Evolutionary conservation across 163 green algal species (phyloP).

Genomic region (Scenedesmus sp.): DNA sequence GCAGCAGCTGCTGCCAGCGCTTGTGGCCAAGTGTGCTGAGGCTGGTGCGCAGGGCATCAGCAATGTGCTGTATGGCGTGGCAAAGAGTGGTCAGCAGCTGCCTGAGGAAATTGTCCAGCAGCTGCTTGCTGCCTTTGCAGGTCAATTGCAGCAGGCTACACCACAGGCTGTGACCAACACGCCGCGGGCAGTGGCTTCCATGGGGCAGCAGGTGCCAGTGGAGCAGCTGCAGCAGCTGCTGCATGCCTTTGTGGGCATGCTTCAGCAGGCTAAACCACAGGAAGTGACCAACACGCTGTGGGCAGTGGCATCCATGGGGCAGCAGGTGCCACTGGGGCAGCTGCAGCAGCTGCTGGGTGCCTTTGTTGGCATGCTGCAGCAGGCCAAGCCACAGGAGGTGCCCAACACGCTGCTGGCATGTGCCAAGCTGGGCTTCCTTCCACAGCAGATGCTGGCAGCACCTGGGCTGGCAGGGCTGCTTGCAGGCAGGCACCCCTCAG

Average conservation of each 20-base stretch:
- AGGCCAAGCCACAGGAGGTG: neutral
- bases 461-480: neutral
- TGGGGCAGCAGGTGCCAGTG: no score
- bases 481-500: neutral
- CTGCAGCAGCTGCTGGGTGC: neutral
- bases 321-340: neutral
- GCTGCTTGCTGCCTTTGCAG: neutral
- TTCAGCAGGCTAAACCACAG: neutral
- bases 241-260: no score
- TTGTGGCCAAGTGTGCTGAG: neutral
- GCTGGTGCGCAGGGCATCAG: neutral
- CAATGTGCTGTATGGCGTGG: neutral
- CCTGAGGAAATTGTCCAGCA: neutral
- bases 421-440: slow-evolving; percentile 6
- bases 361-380: neutral
- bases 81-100: neutral
- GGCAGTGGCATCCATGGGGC: neutral
- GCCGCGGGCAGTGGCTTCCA: neutral
- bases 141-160: neutral
- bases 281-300: neutral
- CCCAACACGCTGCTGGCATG: slow-evolving; percentile 36
- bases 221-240: no score
- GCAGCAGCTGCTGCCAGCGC: neutral
- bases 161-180: slow-evolving; percentile 7
- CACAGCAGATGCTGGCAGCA: slow-evolving; percentile 13